phyloP scores from a whole-genome alignment of 2,329 filamentous ascomycete species.

The Fusarium sp. region DNA sequence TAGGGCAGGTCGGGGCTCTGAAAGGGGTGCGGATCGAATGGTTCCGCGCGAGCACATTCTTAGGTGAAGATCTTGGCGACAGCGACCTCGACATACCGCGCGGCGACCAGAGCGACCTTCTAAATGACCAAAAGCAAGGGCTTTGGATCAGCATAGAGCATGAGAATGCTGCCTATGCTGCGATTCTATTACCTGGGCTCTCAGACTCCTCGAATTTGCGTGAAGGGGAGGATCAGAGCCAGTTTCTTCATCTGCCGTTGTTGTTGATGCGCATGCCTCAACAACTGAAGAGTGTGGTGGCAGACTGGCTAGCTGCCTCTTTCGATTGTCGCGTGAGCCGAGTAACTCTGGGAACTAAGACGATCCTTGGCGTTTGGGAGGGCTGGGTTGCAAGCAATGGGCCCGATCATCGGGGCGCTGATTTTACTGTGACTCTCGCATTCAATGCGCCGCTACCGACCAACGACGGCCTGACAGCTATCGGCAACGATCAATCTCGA shows the following conservation, averaged over 20 bases:
- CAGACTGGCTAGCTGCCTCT: constrained; percentile 65
- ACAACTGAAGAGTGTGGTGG: constrained; percentile 62
- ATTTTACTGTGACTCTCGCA: constrained; percentile 65
- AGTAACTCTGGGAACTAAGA: constrained; percentile 64
- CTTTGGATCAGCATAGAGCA: constrained; percentile 65
- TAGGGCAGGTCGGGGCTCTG: constrained; percentile 58
- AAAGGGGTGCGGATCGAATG: constrained; percentile 63
- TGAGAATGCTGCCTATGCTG: constrained; percentile 65
- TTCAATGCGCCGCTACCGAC: constrained; percentile 60
- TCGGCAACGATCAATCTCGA: constrained; percentile 35
- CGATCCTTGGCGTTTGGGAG: constrained; percentile 65
- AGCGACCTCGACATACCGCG: constrained; percentile 23
- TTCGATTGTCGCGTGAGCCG: constrained; percentile 70
- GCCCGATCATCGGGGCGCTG: constrained; percentile 54
- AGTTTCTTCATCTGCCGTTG: constrained; percentile 65
- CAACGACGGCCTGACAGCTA: constrained; percentile 5
- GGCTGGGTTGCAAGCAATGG: constrained; percentile 61
- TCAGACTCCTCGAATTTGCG: constrained; percentile 12
- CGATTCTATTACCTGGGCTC: constrained; percentile 62
- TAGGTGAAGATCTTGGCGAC: constrained; percentile 49
- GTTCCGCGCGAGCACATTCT: constrained; percentile 54
- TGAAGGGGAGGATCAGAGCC: constrained; percentile 22
- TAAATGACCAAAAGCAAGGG: constrained; percentile 48
- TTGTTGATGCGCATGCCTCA: constrained; percentile 69
- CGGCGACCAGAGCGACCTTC: constrained; percentile 34